Conservation (phyloP, 23 red algal species). For the Gracilariopsis chorda region DNA sequence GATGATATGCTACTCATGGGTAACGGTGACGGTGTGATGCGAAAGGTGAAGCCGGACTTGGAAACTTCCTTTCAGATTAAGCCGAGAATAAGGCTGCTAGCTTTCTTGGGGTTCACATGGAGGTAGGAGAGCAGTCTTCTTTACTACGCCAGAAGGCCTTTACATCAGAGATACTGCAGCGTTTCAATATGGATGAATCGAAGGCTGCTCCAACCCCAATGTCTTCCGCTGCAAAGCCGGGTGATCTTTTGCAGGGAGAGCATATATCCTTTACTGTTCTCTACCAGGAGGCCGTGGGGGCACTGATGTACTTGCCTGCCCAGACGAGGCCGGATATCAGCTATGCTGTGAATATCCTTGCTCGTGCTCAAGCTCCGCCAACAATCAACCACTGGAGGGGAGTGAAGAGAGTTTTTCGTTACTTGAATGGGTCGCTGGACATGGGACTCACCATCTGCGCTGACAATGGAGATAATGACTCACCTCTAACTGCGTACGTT, state of each 20-base stretch:
- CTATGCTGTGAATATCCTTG: background rate
- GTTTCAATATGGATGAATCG: background rate
- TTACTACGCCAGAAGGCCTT: background rate
- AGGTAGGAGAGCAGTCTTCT: background rate
- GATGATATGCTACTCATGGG: background rate
- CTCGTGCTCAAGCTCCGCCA: background rate
- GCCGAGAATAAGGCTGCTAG: background rate
- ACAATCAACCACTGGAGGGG: background rate
- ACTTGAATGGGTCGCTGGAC: background rate
- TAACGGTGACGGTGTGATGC: background rate
- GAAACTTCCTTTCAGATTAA: background rate
- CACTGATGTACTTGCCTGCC: background rate
- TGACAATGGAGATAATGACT: background rate
- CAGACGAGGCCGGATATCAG: background rate
- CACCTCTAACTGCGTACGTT: background rate
- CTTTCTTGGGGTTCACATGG: constrained; percentile 1
- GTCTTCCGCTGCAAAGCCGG: background rate
- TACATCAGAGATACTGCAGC: background rate
- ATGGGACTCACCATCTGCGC: background rate
- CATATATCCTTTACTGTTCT: background rate
- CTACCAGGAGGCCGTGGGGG: background rate
- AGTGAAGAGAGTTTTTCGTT: background rate
- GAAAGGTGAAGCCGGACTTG: background rate
- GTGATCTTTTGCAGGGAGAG: background rate
- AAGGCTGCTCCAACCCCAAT: background rate